Base-by-base conservation (phyloP, 192 early-diverging fungal species). In the Dispira parvispora region DNA sequence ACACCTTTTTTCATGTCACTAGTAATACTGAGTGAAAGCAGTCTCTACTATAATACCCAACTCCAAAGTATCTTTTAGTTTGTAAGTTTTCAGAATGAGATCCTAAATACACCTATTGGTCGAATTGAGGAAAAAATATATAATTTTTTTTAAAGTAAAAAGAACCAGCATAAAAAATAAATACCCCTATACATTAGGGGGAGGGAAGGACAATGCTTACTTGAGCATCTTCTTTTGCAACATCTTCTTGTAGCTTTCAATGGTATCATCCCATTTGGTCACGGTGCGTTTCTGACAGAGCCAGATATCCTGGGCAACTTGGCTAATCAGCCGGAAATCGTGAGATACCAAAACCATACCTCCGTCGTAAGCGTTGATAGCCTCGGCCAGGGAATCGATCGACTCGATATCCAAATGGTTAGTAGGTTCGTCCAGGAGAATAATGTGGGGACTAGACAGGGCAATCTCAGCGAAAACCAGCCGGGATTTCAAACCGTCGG, bases 281-380 rank as follows among this genome's bases (percentile, higher is more conserved):
- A 92, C 86, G 28, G 77, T 71, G 21, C 79, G 80, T 69, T 88
- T 82, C 70, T 96, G 90, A 78, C 94, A 96, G 52, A 91, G 80
- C 84, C 85, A 91, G 57, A 99, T 94, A 68, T 97, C 82, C 69
- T 91, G 70, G 45, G 94, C 96, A 67, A 99, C 89, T 77, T 99
- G 93, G 56, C 80, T 84, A 68, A 99, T 94, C 56, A 99, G 77
- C 65, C 96, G 79, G 85, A 99, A 99, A 80, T 99, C 96, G 87
- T 99, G 96, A 64, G 88, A 91, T 62, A 99, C 96, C 42, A 99
- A 79, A 23, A 99, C 94, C 63, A 97, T 90, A 68, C 96, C 96
- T 46, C 96, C 96, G 65, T 85, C 84, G 74, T 90, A 99, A 58
- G 71, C 68, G 70, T 95, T 94, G 81, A 99, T 97, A 45, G 96